phyloP scores from a whole-genome alignment of 495 filamentous ascomycete species.

The Margaritispora aquatica region DNA sequence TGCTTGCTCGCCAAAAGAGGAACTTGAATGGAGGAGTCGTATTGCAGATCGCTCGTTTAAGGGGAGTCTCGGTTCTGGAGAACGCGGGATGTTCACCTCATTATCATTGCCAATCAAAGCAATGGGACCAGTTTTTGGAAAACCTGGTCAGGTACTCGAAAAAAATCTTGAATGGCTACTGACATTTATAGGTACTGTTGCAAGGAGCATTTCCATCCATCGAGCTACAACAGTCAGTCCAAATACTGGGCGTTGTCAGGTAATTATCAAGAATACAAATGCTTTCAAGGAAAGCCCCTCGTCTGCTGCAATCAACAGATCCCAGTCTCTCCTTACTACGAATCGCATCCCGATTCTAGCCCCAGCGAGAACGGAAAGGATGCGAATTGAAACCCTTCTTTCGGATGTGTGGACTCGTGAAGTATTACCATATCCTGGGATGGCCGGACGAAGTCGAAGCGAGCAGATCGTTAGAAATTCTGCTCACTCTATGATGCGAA shows the following conservation, averaged over 20 bases:
- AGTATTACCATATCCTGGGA: constrained; percentile 78
- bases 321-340: constrained; percentile 62
- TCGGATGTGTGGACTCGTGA: constrained; percentile 82
- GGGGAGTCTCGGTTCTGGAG: constrained; percentile 37
- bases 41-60: constrained; percentile 39
- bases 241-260: constrained; percentile 56
- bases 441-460: constrained; percentile 55
- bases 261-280: constrained; percentile 88
- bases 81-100: constrained; percentile 46
- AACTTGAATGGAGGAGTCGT: constrained; percentile 64
- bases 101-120: constrained; percentile 63
- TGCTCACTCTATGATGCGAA: constrained; percentile 75
- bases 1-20: constrained; percentile 78
- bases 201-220: constrained; percentile 75
- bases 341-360: constrained; percentile 57
- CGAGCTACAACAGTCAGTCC: constrained; percentile 62
- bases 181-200: constrained; percentile 48
- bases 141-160: constrained; percentile 38
- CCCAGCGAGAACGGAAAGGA: constrained; percentile 67
- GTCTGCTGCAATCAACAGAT: constrained; percentile 54
- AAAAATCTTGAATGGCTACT: neutral
- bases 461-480: constrained; percentile 62
- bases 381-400: constrained; percentile 68
- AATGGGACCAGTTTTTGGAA: constrained; percentile 67
- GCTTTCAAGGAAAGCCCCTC: constrained; percentile 49